These are phyloP conservation scores for Colletotrichum sp. DNA, from an alignment of 2,329 filamentous ascomycete genomes.

Conservation along the genomic window DNA sequence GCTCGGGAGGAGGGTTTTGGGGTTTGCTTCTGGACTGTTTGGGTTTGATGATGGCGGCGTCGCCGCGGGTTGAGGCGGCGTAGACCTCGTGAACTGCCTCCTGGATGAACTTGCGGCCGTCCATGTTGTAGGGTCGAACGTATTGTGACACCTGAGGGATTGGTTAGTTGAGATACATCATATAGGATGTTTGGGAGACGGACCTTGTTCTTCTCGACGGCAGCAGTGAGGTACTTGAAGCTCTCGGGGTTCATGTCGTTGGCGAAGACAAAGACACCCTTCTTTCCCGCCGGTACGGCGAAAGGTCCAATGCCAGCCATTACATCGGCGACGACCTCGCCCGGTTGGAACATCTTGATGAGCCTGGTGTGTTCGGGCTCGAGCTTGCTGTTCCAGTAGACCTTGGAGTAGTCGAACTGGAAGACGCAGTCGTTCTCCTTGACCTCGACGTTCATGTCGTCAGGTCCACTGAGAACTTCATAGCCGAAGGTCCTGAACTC, in stretches of 20 bases:
- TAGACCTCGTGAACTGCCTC: conserved; percentile 68
- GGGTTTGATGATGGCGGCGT: conserved; percentile 58
- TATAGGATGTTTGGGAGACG: neutral
- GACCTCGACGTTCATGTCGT: conserved; percentile 84
- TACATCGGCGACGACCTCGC: conserved; percentile 91
- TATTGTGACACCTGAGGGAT: conserved; percentile 63
- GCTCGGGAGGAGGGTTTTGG: conserved; percentile 39
- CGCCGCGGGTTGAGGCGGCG: conserved; percentile 51
- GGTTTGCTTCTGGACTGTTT: conserved; percentile 46
- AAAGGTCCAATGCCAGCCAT: conserved; percentile 99
- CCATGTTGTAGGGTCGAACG: conserved; percentile 80
- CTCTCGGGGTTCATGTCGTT: conserved; percentile 97
- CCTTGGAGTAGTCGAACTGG: conserved; percentile 91
- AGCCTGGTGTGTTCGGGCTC: conserved; percentile 88
- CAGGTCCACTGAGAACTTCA: conserved; percentile 83
- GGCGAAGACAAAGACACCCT: conserved; percentile 90
- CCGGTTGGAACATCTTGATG: conserved; percentile 76
- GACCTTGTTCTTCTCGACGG: conserved; percentile 82
- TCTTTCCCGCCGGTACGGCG: conserved; percentile 88
- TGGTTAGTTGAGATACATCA: conserved; percentile 16
- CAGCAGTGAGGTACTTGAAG: conserved; percentile 72
- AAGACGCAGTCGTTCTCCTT: conserved; percentile 87
- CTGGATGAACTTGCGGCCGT: conserved; percentile 83
- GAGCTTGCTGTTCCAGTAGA: conserved; percentile 97
- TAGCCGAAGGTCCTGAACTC: conserved; percentile 93